Base-by-base conservation (phyloP, 2,329 filamentous ascomycete genomes). In the Botrytis paeoniae region DNA sequence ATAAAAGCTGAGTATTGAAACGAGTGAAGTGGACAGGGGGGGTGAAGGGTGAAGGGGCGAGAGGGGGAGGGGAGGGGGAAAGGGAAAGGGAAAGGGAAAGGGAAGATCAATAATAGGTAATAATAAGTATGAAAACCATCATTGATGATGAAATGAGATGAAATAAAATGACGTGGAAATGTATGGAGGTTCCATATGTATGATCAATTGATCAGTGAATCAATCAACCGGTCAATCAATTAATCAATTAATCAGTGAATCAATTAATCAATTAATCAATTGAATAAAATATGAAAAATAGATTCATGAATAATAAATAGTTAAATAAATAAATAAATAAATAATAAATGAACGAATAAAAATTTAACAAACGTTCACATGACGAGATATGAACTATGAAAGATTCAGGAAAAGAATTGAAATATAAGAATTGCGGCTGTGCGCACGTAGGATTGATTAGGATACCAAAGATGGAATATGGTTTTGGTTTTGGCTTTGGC, bases 1-100 rank as follows among this genome's bases (percentile, higher is more conserved):
- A 39, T 68, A 39, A 22, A 66, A n/a, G 64, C 63, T 66, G 63
- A 8, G 35, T n/a, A 29, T 66, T 66, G 63, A 66, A 51, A 66
- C 45, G 32, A 66, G 63, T 66, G 63, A 66, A 66, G 22, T 32
- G 25, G 41, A 68, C 64, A 68, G 35, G 64, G 64, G 64, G 32
- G 5, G 48, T 12, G 51, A 16, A 29, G 25, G 51, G 51, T 29
- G 51, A 18, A 54, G n/a, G 51, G 45, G 45, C 10, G 9, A 22
- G 8, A 22, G 45, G 14, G 5, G 1, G n/a, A 57, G 6, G 10
- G 22, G 22, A 22, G 22, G 20, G 48, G 25, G 48, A 29, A n/a
- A 16, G n/a, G 51, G 51, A n/a, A 25, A 51, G 45, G 1, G n/a
- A n/a, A n/a, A n/a, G n/a, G n/a, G 14, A 54, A 54, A 16, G 25